Percentiles rank a stretch among this genome's conserved stretches.
Evolutionary conservation across 192 early-diverging fungal genomes (phyloP).

Genomic region (Coemansia sp.): DNA sequence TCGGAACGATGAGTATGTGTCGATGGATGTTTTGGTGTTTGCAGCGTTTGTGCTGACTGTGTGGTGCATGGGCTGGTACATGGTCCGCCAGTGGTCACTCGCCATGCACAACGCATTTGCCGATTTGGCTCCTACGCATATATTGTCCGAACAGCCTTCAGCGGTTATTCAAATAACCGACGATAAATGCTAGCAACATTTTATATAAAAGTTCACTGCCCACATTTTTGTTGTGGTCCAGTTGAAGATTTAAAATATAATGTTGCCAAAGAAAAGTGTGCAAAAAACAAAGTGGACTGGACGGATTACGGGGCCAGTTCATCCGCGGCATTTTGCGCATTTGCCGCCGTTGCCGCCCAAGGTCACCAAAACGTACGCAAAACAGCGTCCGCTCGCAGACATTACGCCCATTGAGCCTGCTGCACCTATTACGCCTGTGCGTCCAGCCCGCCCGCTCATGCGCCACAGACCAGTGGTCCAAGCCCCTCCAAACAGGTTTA

Average conservation of each 20-base stretch:
- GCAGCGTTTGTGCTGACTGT: conserved; percentile 11
- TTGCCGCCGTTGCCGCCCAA: conserved; percentile 39
- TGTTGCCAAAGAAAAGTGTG: neutral
- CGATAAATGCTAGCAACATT: conserved; percentile 1
- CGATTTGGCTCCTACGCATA: neutral
- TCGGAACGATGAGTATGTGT: neutral
- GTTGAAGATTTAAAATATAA: neutral
- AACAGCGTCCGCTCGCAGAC: neutral
- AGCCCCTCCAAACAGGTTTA: neutral
- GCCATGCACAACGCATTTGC: neutral
- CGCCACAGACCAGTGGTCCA: neutral
- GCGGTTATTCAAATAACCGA: neutral
- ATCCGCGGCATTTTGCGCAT: conserved; percentile 12
- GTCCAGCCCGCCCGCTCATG: neutral
- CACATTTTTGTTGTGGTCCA: no score
- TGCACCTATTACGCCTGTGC: neutral
- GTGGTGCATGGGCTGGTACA: conserved; percentile 22
- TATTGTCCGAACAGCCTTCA: neutral
- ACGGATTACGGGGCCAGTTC: conserved; percentile 20
- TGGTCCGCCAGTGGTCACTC: conserved; percentile 20
- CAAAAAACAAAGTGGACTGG: neutral
- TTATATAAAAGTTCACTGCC: neutral
- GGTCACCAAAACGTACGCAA: conserved; percentile 19
- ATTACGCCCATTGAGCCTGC: neutral
- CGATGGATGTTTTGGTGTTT: conserved; percentile 12